Evolutionary conservation across 208 protist species (phyloP).

Genomic region (Polymyxa betae): DNA sequence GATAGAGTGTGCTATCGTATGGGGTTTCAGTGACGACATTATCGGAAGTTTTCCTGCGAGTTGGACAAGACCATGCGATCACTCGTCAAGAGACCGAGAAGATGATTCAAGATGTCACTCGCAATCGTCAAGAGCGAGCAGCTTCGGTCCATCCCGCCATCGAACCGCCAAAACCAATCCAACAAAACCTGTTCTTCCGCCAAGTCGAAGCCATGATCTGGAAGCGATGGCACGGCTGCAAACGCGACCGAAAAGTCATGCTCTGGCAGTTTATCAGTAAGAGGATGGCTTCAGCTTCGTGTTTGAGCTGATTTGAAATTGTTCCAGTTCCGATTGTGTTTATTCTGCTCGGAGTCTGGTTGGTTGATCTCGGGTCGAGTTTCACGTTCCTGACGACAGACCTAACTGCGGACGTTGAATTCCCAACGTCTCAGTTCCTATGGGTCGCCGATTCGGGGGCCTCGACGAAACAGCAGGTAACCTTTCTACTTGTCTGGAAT

Average conservation of each 20-base stretch:
- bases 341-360: background rate
- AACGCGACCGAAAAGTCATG: conserved; percentile 54
- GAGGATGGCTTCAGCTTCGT: no score
- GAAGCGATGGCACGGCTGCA: conserved; percentile 56
- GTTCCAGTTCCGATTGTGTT: background rate
- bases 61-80: conserved; percentile 6
- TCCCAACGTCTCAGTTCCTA: no score
- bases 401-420: no score
- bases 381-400: no score
- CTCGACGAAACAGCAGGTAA: no score
- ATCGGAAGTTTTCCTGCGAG: conserved; percentile 56
- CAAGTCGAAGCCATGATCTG: conserved; percentile 38
- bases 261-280: conserved; percentile 19
- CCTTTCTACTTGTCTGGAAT: no score
- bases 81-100: background rate
- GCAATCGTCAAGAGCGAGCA: background rate
- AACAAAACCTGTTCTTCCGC: background rate
- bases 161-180: background rate
- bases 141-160: background rate
- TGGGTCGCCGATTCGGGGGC: no score
- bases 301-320: no score
- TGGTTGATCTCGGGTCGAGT: background rate
- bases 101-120: background rate
- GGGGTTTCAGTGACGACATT: conserved; percentile 60
- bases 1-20: background rate